phyloP scores from a whole-genome alignment of 257 asterid species.

The Salvia hispanica region DNA sequence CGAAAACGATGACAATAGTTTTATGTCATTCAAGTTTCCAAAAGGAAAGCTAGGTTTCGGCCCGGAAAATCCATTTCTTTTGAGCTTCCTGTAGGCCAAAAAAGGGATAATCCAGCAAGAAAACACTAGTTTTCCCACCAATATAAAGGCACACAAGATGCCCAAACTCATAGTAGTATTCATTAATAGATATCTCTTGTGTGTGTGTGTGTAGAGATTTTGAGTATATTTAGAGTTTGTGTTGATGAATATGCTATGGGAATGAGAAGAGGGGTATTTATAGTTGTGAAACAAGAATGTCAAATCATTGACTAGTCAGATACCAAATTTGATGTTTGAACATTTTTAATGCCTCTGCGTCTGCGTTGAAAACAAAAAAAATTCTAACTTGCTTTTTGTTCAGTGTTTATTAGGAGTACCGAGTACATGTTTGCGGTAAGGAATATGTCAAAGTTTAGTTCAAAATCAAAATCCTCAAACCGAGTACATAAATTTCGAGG shows the following conservation, averaged over 20 bases:
- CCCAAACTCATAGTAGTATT: slow-evolving; percentile 17
- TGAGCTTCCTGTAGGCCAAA: slow-evolving; percentile 46
- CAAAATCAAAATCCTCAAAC: slow-evolving; percentile 4
- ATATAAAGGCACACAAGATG: slow-evolving; percentile 21
- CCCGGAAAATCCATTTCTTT: slow-evolving; percentile 75
- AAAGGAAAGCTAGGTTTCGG: slow-evolving; percentile 81
- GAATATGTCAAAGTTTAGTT: slow-evolving; percentile 3
- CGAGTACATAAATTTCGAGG: neutral
- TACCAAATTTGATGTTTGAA: slow-evolving; percentile 28
- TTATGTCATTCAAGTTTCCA: slow-evolving; percentile 71
- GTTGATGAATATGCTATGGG: neutral
- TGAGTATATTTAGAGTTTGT: neutral
- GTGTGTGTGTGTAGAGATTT: neutral
- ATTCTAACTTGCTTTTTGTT: neutral
- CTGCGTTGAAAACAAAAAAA: neutral
- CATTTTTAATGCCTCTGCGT: neutral
- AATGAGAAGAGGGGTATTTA: slow-evolving; percentile 17
- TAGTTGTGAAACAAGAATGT: slow-evolving; percentile 14
- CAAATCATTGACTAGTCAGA: slow-evolving; percentile 17
- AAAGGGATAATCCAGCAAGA: slow-evolving; percentile 65
- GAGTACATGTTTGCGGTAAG: neutral
- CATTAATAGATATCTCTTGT: slow-evolving; percentile 16
- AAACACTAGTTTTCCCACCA: slow-evolving; percentile 40
- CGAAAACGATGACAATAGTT: neutral
- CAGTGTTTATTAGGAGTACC: neutral